A percentile compares a stretch with the other conserved stretches of the same genome.
These are phyloP conservation scores for Calonectria multiphialidica DNA, from an alignment of 2,329 filamentous ascomycete species.

Conservation along the genomic window DNA sequence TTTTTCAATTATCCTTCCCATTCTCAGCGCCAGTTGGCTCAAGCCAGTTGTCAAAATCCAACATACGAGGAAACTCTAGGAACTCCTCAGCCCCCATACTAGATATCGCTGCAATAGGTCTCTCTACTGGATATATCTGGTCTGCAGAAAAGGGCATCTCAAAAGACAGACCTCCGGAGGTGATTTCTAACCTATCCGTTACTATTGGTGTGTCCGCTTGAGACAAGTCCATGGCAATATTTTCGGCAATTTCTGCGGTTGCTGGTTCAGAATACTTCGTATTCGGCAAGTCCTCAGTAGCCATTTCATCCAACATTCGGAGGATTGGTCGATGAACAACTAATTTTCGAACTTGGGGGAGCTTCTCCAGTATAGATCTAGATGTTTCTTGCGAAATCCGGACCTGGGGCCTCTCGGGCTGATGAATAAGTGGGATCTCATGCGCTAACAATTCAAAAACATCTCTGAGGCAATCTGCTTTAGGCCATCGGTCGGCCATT, in stretches of 20 bases:
- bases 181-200: background rate
- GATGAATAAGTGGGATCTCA: constrained; percentile 34
- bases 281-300: constrained; percentile 19
- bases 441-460: constrained; percentile 49
- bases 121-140: constrained; percentile 12
- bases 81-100: constrained; percentile 1
- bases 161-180: background rate
- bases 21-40: too few species aligned
- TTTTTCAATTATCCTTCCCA: too few species aligned
- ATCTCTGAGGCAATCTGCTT: constrained; percentile 49
- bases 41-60: constrained; percentile 16
- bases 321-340: constrained; percentile 20
- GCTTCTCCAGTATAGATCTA: constrained; percentile 23
- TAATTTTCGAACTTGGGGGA: constrained; percentile 21
- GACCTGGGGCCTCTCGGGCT: background rate
- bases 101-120: background rate
- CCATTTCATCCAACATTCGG: constrained; percentile 22
- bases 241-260: background rate
- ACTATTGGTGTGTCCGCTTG: background rate
- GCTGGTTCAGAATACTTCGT: background rate
- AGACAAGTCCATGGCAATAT: background rate
- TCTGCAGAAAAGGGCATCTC: constrained; percentile 13
- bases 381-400: constrained; percentile 12
- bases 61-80: constrained; percentile 8
- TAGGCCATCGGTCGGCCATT: constrained; percentile 51